phyloP scores from a whole-genome alignment of 805 yeast species.

The Candida namnaoensis region DNA sequence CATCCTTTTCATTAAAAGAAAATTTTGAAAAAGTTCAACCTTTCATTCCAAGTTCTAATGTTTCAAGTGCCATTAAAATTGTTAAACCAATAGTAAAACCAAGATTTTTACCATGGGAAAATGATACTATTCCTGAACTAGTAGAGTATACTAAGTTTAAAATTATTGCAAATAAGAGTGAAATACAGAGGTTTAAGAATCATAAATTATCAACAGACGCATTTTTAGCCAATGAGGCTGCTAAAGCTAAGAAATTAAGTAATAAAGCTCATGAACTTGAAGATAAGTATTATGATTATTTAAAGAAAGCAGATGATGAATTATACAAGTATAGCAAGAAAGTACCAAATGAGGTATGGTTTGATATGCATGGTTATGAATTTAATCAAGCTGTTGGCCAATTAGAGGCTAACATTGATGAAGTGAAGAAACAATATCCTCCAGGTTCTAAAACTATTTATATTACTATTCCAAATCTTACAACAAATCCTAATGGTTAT shows the following conservation, averaged over 20 bases:
- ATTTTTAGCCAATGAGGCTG: conserved; percentile 16
- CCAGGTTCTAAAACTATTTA: conserved; percentile 9
- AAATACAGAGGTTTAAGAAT: conserved; percentile 15
- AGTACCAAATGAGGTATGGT: conserved; percentile 14
- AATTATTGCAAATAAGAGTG: conserved; percentile 11
- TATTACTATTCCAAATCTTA: conserved; percentile 14
- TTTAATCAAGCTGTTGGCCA: conserved; percentile 18
- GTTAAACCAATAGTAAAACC: conserved; percentile 15
- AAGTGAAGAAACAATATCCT: conserved; percentile 4
- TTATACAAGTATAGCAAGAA: conserved; percentile 13
- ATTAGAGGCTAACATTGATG: conserved; percentile 5
- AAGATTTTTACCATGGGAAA: conserved; percentile 15
- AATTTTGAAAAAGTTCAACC: background rate
- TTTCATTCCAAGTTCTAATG: conserved; percentile 1
- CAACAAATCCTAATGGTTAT: conserved; percentile 4
- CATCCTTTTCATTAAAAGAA: conserved; percentile 1
- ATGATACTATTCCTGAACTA: background rate
- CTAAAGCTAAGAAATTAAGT: conserved; percentile 16
- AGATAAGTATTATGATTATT: conserved; percentile 9
- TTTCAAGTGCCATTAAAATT: conserved; percentile 4
- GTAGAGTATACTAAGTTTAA: conserved; percentile 6
- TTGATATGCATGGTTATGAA: conserved; percentile 19
- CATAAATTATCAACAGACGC: conserved; percentile 18
- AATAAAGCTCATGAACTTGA: conserved; percentile 16
- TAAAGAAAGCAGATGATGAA: conserved; percentile 18